Conservation (phyloP, 176 grass and related monocot genomes). For the barley (Hordeum vulgare) region DNA sequence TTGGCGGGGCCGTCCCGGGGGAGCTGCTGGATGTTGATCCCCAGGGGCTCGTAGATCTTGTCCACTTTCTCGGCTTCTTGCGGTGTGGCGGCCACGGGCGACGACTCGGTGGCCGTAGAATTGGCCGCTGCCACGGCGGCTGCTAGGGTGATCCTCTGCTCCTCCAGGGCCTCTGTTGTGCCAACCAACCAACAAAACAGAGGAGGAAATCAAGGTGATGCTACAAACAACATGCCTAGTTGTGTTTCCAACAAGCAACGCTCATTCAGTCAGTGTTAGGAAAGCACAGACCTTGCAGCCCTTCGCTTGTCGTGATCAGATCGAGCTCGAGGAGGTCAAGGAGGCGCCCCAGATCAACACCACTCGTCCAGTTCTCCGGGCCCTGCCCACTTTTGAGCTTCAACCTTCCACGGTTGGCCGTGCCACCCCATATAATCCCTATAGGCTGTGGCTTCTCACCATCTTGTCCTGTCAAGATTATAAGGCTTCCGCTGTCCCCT, state of each 20-base stretch:
- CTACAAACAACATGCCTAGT: slow-evolving; percentile 8
- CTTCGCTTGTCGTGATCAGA: slow-evolving; percentile 87
- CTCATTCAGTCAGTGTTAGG: not conserved
- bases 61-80: slow-evolving; percentile 54
- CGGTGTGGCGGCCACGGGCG: slow-evolving; percentile 22
- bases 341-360: slow-evolving; percentile 87
- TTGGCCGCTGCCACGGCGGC: slow-evolving; percentile 39
- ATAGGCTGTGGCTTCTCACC: slow-evolving; percentile 77
- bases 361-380: slow-evolving; percentile 98
- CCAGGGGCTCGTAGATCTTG: slow-evolving; percentile 64
- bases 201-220: slow-evolving; percentile 12
- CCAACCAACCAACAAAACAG: not conserved
- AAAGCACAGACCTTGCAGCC: slow-evolving; percentile 59
- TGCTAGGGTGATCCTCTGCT: slow-evolving; percentile 60
- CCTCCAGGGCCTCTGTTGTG: slow-evolving; percentile 60
- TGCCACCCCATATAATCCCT: slow-evolving; percentile 98
- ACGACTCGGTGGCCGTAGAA: slow-evolving; percentile 53
- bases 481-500: slow-evolving; percentile 95
- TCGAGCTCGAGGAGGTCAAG: slow-evolving; percentile 97
- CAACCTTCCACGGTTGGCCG: slow-evolving; percentile 85
- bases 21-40: slow-evolving; percentile 43
- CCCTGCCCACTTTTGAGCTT: slow-evolving; percentile 88
- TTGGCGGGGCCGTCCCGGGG: slow-evolving; percentile 40
- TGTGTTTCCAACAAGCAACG: not conserved
- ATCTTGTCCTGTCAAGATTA: slow-evolving; percentile 74